A percentile compares a stretch with the other conserved stretches of the same genome.
phyloP scores from a whole-genome alignment of 495 filamentous ascomycete species.

The Stereocaulon alpinum region DNA sequence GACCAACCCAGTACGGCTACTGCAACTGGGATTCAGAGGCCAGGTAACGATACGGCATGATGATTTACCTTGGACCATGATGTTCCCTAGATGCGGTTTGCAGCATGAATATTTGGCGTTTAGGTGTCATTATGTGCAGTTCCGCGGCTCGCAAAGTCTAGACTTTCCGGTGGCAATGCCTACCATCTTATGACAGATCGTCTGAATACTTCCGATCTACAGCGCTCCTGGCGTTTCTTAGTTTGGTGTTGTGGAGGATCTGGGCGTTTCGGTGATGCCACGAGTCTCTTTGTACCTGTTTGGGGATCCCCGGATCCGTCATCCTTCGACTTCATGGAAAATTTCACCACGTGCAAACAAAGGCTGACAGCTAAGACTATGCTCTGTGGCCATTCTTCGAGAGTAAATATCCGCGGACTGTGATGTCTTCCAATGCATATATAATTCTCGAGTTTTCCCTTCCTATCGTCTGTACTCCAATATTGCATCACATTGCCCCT shows the following conservation, averaged over 20 bases:
- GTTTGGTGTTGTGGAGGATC: not conserved
- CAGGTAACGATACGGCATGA: constrained; percentile 23
- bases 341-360: not conserved
- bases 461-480: no score
- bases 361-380: not conserved
- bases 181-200: not conserved
- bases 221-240: not conserved
- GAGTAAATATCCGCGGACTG: not conserved
- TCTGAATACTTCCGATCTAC: not conserved
- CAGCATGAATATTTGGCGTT: constrained; percentile 1
- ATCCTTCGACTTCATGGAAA: not conserved
- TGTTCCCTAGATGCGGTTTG: not conserved
- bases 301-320: not conserved
- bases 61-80: not conserved
- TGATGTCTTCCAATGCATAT: not conserved
- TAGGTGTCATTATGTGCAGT: not conserved
- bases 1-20: constrained; percentile 56
- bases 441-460: not conserved
- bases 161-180: not conserved
- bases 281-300: constrained; percentile 3
- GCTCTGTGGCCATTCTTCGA: not conserved
- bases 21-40: constrained; percentile 37
- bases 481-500: not conserved
- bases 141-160: not conserved
- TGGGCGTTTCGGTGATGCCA: not conserved